Evolutionary conservation across 2,329 filamentous ascomycete species (phyloP).

Genomic region (Verticillium tricorpus): DNA sequence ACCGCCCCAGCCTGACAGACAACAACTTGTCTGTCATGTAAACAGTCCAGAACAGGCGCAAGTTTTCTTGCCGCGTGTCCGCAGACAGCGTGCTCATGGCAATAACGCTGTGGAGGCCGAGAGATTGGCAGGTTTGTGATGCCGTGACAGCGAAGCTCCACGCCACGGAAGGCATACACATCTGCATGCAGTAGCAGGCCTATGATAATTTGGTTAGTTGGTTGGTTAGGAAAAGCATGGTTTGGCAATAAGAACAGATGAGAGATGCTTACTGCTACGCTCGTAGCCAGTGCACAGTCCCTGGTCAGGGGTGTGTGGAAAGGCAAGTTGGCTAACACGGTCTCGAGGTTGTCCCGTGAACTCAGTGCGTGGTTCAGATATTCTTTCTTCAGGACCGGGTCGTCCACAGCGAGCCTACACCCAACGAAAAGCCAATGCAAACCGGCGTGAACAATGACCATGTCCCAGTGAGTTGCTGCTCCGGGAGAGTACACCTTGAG

Average conservation of each 20-base stretch:
- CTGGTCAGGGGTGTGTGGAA: constrained; percentile 14
- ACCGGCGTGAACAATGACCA: constrained; percentile 16
- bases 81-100: constrained; percentile 7
- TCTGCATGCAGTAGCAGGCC: constrained; percentile 15
- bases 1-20: constrained; percentile 19
- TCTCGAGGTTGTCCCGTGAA: constrained; percentile 17
- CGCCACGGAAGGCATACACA: constrained; percentile 12
- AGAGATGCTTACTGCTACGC: constrained; percentile 13
- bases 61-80: constrained; percentile 9
- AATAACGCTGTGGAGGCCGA: constrained; percentile 16
- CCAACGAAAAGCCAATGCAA: constrained; percentile 16
- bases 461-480: constrained; percentile 9
- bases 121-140: constrained; percentile 13
- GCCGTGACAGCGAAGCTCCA: constrained; percentile 18
- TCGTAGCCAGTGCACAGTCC: constrained; percentile 13
- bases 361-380: constrained; percentile 9
- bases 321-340: constrained; percentile 12
- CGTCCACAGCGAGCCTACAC: constrained; percentile 1
- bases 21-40: constrained; percentile 19
- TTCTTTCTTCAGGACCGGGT: constrained; percentile 7
- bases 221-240: neutral
- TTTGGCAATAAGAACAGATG: neutral
- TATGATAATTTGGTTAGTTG: neutral
- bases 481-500: constrained; percentile 16
- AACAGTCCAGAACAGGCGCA: constrained; percentile 19